Base-by-base conservation (phyloP, 805 yeast genomes). In the Candida sanyiensis region DNA sequence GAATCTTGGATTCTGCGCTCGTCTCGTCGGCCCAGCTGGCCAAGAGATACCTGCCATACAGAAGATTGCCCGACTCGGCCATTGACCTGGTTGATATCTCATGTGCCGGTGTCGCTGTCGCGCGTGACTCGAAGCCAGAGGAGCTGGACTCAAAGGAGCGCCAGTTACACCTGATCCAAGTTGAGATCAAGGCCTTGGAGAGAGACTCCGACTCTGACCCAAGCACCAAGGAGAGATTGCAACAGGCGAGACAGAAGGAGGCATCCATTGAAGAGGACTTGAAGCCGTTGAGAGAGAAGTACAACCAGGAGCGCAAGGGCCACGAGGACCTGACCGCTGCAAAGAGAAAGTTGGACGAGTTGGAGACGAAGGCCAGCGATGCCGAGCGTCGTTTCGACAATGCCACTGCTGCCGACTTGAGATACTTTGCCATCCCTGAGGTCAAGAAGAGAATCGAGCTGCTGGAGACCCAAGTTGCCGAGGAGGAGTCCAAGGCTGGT, bases 301-400 rank as follows among this genome's bases (percentile, higher is more conserved):
- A 80, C 67, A 72, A 76, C 48, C 83, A 83, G 57, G 98, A 93
- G 65, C 81, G 89, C 55, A 77, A 80, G 40, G 93, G 96, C 33
- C 94, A 89, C 57, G 95, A 87, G 54, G 89, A 86, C 61, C 75
- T 93, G 56, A 90, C 93, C 38, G 70, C 79, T 31, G 89, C 94
- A 37, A 89, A 90, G 70, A 77, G 87, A 65, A 86, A 83, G 62
- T 72, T 93, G 49, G 97, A 90, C 53, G 97, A 93, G 48, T 72
- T 93, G 54, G 95, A 87, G 58, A 79, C 75, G 58, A 93, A 93
- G 66, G 97, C 97, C 5, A 73, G 69, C 40, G 97, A 93, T 64
- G 98, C 98, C 18, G 97, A 90, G 62, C 86, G 98, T 73, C 83
- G 97, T 58, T 85, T 85, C 48, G 98, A 93, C 60, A 86, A 88